These are phyloP conservation scores for Malus hybrid DNA, from an alignment of 331 rosid genomes.

Conservation along the genomic window DNA sequence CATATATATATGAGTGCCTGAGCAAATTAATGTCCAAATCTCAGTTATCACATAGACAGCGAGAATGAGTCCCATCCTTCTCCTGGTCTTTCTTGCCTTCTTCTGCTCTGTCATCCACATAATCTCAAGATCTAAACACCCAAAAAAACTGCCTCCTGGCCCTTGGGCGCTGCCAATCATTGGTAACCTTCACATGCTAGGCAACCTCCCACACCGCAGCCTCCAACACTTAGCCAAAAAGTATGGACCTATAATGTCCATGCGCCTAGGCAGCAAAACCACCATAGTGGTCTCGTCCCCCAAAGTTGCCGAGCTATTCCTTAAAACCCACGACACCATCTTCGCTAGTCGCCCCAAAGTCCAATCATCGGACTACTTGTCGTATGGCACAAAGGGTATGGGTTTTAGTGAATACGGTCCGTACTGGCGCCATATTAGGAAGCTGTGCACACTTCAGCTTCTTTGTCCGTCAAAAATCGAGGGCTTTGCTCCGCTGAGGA, in stretches of 20 bases:
- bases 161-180: constrained; percentile 27
- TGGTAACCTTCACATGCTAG: constrained; percentile 30
- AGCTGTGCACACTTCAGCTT: constrained; percentile 19
- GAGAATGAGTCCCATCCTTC: not conserved
- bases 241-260: constrained; percentile 43
- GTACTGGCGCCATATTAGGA: constrained; percentile 32
- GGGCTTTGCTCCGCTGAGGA: constrained; percentile 1
- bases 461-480: not conserved
- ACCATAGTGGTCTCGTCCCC: constrained; percentile 15
- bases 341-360: constrained; percentile 10
- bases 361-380: not conserved
- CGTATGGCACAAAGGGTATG: constrained; percentile 18
- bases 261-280: constrained; percentile 22
- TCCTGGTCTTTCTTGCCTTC: not conserved
- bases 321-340: constrained; percentile 5
- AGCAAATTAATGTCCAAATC: not conserved
- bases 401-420: constrained; percentile 23
- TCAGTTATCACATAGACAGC: too few species aligned
- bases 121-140: not conserved
- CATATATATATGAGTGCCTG: not conserved
- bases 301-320: constrained; percentile 1
- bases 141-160: constrained; percentile 28
- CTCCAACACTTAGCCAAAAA: constrained; percentile 19
- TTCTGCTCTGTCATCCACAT: not conserved
- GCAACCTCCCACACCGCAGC: constrained; percentile 16